Conservation (phyloP, 225 moss, liverwort and hornwort species). For the Marchantia paleacea region DNA sequence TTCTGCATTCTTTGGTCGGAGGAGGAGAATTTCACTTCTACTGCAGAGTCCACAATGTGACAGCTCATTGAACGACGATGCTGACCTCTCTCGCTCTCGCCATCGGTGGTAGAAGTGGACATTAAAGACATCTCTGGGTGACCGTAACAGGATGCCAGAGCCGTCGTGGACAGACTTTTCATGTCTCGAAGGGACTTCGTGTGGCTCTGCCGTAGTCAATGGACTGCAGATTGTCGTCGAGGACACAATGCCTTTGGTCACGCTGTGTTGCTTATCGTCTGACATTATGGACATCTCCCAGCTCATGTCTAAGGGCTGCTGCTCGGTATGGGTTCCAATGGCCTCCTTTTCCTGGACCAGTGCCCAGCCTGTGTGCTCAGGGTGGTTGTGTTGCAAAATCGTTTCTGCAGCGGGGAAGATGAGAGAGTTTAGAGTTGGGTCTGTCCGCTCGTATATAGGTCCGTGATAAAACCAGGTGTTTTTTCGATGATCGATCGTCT, state of each 20-base stretch:
- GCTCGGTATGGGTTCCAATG: neutral
- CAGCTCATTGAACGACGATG: constrained; percentile 5
- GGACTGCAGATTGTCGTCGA: neutral
- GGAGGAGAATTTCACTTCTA: neutral
- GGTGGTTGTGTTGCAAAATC: too few species aligned
- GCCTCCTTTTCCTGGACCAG: neutral
- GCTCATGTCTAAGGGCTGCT: constrained; percentile 8
- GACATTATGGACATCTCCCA: neutral
- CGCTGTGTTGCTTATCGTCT: neutral
- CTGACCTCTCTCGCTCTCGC: neutral
- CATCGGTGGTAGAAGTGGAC: neutral
- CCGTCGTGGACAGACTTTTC: neutral
- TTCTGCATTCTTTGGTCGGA: neutral
- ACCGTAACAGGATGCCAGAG: neutral
- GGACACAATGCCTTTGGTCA: too few species aligned
- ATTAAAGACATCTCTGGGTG: neutral
- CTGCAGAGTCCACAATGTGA: constrained; percentile 1
- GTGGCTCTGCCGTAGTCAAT: neutral
- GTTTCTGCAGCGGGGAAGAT: neutral
- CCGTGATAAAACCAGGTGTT: neutral
- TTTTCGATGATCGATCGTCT: neutral
- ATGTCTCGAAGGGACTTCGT: neutral
- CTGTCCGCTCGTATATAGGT: neutral
- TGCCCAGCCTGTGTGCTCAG: neutral
- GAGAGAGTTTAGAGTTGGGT: neutral